Evolutionary conservation across 1,284 basidiomycete genomes (phyloP), one percentile per base, ranked within the genome.

Genomic region (Schizophyllum commune): DNA sequence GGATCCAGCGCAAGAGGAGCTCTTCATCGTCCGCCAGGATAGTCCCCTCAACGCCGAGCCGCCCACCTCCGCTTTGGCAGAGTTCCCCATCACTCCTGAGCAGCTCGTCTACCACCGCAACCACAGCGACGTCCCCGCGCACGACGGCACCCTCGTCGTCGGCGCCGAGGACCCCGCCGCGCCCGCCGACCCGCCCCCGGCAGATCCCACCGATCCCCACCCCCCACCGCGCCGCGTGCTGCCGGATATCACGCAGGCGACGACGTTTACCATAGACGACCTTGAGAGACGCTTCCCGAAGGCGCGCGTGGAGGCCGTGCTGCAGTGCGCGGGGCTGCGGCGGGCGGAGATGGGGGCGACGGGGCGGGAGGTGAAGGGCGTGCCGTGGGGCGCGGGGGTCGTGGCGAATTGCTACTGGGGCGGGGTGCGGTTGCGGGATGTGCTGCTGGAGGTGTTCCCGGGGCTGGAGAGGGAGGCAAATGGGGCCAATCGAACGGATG

Each of bases 321-420:
- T 88, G 19, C 82, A 87, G 74, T 88, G 86, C 65, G 86, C 87
- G 17, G 86, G 86, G 11, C 88, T 88, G 66, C 75, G 85, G 64
- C 77, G 86, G 19, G 83, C 80, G 62, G 83, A 85, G 71, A 88
- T 88, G 86, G 79, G 78, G n/a, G 73, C 74, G 4, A 74, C 80
- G 52, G 39, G 39, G 39, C 86, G 83, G 67, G 73, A 76, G 0
- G 82, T 83, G 1, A 73, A 77, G 59, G 79, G 80, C 22, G 77
- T 89, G 20, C 75, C 78, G 1, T 88, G 86, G 87, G 74, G 77
- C 21, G 81, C 83, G 63, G 86, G 83, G 34, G 84, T 84, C 20
- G 79, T 86, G 58, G 80, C 80, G 61, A 89, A 89, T 68, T 80
- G 79, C 65, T 75, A 71, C 60, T 89, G 85, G 86, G 77, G 77